These are phyloP conservation scores for Arthromyces matolae DNA, from an alignment of 768 basidiomycete genomes.

Conservation along the genomic window DNA sequence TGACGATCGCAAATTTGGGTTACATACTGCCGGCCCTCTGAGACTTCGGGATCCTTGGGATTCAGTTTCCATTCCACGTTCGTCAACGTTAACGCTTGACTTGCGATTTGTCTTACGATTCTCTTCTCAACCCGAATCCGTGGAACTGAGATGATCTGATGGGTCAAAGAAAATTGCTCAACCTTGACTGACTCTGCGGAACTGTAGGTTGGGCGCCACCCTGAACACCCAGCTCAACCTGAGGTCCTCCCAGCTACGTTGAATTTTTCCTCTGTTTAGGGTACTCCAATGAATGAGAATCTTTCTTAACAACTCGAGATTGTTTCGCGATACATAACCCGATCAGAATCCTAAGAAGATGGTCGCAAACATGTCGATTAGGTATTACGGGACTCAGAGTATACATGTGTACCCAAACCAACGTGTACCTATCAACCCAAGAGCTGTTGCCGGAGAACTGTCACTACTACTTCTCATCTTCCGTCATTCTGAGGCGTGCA, in stretches of 20 bases:
- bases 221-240: no score
- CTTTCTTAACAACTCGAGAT: conserved; percentile 18
- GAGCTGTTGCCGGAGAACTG: conserved; percentile 18
- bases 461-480: conserved; percentile 19
- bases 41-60: not conserved
- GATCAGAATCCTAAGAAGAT: conserved; percentile 29
- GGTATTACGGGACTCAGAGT: conserved; percentile 19
- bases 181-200: no score
- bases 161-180: not conserved
- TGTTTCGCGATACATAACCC: conserved; percentile 22
- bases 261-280: conserved; percentile 17
- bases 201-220: conserved; percentile 1
- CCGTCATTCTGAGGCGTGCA: conserved; percentile 21
- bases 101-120: not conserved
- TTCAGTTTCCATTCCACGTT: conserved; percentile 2
- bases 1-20: conserved; percentile 14
- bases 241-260: no score
- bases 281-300: conserved; percentile 22
- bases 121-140: not conserved
- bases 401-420: conserved; percentile 16
- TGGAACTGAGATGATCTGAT: no score
- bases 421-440: conserved; percentile 21
- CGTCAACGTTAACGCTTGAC: conserved; percentile 14
- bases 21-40: conserved; percentile 9
- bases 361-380: conserved; percentile 20